Conservation (phyloP, 768 basidiomycete species). For the Flagelloscypha sp. region DNA sequence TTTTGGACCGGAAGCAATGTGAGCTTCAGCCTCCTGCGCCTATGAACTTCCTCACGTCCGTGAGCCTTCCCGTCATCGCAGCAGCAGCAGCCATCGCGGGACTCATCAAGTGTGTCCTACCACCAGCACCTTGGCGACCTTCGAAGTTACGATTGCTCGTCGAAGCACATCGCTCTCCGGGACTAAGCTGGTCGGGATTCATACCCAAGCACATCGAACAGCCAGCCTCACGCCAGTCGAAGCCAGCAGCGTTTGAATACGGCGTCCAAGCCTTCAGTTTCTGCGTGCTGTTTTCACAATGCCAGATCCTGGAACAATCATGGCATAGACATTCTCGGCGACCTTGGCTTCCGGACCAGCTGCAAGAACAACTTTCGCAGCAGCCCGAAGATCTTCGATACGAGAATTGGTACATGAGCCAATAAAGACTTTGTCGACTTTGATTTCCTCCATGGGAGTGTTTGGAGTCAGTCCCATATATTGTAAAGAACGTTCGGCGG, state of each 20-base stretch:
- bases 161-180: slow-evolving; percentile 80
- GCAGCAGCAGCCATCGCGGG: slow-evolving; percentile 93
- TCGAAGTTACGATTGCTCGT: slow-evolving; percentile 94
- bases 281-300: slow-evolving; percentile 85
- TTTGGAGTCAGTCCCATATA: slow-evolving; percentile 86
- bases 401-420: slow-evolving; percentile 94
- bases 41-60: slow-evolving; percentile 75
- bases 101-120: slow-evolving; percentile 80
- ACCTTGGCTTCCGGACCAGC: slow-evolving; percentile 70
- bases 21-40: slow-evolving; percentile 35
- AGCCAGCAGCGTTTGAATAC: slow-evolving; percentile 87
- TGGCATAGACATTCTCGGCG: slow-evolving; percentile 66
- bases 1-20: slow-evolving; percentile 37
- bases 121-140: slow-evolving; percentile 81
- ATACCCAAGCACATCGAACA: slow-evolving; percentile 96
- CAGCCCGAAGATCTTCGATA: slow-evolving; percentile 86
- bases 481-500: slow-evolving; percentile 65
- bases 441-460: slow-evolving; percentile 70
- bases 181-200: slow-evolving; percentile 86
- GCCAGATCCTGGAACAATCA: slow-evolving; percentile 91
- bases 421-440: slow-evolving; percentile 85
- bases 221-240: slow-evolving; percentile 92
- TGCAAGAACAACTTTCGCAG: slow-evolving; percentile 68
- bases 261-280: slow-evolving; percentile 79
- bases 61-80: slow-evolving; percentile 76